phyloP scores from a whole-genome alignment of 768 basidiomycete species.

The Termitomyces titanicus region DNA sequence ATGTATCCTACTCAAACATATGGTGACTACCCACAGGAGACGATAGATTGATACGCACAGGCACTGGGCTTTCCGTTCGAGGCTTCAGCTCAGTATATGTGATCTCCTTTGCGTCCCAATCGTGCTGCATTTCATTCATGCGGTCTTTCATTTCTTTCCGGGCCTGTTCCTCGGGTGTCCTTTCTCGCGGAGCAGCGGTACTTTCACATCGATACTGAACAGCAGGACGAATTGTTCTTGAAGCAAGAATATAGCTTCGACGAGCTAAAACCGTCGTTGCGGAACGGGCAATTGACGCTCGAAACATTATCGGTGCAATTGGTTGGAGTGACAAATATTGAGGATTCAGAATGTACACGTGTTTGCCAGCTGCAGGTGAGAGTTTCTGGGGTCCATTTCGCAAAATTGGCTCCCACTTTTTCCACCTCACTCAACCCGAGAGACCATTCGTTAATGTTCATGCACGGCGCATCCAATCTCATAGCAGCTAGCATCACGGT shows the following conservation, averaged over 20 bases:
- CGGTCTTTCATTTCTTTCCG: conserved; percentile 32
- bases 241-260: conserved; percentile 2
- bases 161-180: conserved; percentile 27
- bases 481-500: neutral
- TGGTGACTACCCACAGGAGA: conserved; percentile 5
- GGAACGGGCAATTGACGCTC: conserved; percentile 22
- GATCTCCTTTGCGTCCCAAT: conserved; percentile 75
- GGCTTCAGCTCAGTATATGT: conserved; percentile 82
- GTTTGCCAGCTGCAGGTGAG: neutral
- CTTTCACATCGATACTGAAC: conserved; percentile 16
- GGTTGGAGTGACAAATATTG: neutral
- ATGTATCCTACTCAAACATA: conserved; percentile 48
- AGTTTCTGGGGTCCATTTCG: neutral
- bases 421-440: too few relatives aligned
- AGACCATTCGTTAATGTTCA: neutral
- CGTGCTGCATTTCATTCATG: conserved; percentile 47
- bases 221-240: conserved; percentile 7
- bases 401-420: neutral
- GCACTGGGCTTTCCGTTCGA: conserved; percentile 69
- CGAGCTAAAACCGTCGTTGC: conserved; percentile 17
- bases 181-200: conserved; percentile 15
- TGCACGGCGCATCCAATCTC: too few relatives aligned
- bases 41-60: conserved; percentile 34
- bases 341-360: conserved; percentile 4
- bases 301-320: conserved; percentile 21